Evolutionary conservation across 345 rosid species (phyloP).

Genomic region (Eucalyptus decipiens): DNA sequence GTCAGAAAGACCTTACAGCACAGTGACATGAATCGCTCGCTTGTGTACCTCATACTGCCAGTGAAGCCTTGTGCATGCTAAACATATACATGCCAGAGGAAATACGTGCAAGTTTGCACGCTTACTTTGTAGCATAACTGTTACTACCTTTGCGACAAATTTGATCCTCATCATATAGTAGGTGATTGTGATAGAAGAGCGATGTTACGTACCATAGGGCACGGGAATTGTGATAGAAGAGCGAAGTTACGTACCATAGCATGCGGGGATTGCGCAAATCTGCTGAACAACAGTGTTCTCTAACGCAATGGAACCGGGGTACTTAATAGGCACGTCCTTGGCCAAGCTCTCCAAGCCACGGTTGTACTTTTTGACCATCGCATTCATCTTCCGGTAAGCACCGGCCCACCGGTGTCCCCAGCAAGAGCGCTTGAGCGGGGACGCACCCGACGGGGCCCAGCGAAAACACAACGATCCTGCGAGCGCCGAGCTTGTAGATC

Average conservation of each 20-base stretch:
- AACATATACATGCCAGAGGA: neutral
- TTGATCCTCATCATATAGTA: neutral
- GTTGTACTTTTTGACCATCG: neutral
- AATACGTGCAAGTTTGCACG: neutral
- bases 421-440: neutral
- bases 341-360: neutral
- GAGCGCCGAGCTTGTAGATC: neutral
- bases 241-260: neutral
- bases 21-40: neutral
- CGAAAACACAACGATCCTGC: neutral
- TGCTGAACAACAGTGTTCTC: neutral
- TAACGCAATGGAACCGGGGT: neutral
- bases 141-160: no score
- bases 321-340: neutral
- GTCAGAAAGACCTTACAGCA: neutral
- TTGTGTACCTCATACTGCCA: neutral
- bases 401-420: neutral
- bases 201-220: neutral
- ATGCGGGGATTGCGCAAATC: neutral
- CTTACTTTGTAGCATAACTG: neutral
- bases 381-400: neutral
- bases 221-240: no score
- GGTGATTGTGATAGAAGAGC: neutral
- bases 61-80: neutral
- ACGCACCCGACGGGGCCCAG: neutral